phyloP scores from a whole-genome alignment of 345 rosid genomes.

The Citropsis articulata region DNA sequence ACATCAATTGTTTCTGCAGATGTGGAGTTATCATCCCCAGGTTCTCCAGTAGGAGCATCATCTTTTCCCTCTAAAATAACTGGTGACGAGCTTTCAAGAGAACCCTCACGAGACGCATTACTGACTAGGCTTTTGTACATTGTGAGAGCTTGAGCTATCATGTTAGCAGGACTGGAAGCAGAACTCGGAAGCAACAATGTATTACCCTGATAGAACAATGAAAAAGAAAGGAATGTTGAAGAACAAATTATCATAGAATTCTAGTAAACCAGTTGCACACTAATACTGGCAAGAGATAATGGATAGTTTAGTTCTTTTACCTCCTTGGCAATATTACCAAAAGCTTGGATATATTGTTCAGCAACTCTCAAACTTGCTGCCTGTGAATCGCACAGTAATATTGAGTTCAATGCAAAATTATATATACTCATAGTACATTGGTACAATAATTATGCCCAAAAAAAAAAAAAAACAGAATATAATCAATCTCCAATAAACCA shows the following conservation, averaged over 20 bases:
- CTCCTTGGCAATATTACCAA: conserved; percentile 86
- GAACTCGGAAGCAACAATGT: conserved; percentile 87
- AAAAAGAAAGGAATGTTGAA: not conserved
- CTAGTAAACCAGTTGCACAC: not conserved
- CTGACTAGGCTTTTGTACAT: conserved; percentile 70
- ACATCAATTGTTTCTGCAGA: conserved; percentile 18
- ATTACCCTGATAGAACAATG: conserved; percentile 51
- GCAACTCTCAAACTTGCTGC: conserved; percentile 88
- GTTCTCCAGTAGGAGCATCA: conserved; percentile 24
- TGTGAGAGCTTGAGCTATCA: conserved; percentile 73
- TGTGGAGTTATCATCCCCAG: conserved; percentile 22
- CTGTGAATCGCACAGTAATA: conserved; percentile 38
- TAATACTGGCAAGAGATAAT: not conserved
- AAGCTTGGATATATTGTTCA: conserved; percentile 79
- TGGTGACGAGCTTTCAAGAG: conserved; percentile 14
- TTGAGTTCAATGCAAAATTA: not conserved
- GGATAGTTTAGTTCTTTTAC: conserved; percentile 29
- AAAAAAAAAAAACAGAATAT: not conserved
- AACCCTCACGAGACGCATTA: conserved; percentile 32
- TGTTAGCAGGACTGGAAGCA: conserved; percentile 58
- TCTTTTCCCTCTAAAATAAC: conserved; percentile 21
- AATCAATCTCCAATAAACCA: not conserved
- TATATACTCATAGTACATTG: conserved; percentile 2
- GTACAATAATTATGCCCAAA: not conserved
- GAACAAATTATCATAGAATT: not conserved